Evolutionary conservation across 139 green algal genomes (phyloP), one percentile per base, ranked within the genome.

Genomic region (Volvox reticuliferus): DNA sequence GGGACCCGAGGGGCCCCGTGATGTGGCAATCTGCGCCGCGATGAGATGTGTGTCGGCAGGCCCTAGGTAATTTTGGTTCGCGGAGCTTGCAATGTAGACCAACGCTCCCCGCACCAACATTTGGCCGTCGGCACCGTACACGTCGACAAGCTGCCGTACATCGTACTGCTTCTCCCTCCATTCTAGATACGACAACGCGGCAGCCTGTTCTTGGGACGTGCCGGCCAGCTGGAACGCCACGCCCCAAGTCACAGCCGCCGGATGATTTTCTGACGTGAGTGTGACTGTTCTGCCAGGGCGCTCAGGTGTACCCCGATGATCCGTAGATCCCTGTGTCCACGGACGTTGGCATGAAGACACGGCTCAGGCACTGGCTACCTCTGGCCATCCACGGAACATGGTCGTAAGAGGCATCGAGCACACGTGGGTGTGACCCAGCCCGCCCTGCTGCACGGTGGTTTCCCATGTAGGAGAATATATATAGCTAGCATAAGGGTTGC

Each of bases 81-180:
- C 73, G 12, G 86, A 37, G 14, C 90, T 94, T 24, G 95, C 95
- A 24, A 97, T 96, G 92, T 96, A 97, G 0, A 88, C 87, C 3
- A 96, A 87, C 9, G 88, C 93, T 5, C 67, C 87, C 0, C 44
- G 32, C n/a, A 94, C 80, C 6, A 79, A 28, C 13, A 82, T 26
- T 13, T 35, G 12, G 20, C 65, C 82, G 26, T 79, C 20, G 6
- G 13, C 1, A 28, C 36, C 76, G 69, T 91, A 96, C 21, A 97
- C 69, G 62, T 95, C 90, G 33, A 96, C 89, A 1, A 71, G 28
- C 63, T 91, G 82, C 1, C 96, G 92, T 12, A 94, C 65, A 69
- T 98, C 96, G 88, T 98, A 98, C 93, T 98, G 94, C 92, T 98
- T 98, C 76, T 98, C 97, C 69, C 97, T 87, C 92, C 94, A 96